These are phyloP conservation scores for Solanum chacoense DNA, from an alignment of 305 asterid genomes.

Conservation along the genomic window DNA sequence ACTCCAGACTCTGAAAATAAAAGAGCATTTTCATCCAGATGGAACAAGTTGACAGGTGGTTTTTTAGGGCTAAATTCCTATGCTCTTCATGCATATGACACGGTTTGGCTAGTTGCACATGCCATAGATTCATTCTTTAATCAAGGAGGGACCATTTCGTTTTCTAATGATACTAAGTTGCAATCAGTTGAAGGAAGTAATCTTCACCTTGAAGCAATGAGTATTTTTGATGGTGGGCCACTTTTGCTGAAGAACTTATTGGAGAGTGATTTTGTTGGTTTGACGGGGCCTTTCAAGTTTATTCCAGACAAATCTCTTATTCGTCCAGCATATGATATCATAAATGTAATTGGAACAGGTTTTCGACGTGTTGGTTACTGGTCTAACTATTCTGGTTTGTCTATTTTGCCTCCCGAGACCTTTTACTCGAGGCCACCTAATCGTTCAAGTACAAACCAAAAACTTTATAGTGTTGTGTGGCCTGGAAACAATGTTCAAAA, in stretches of 20 bases:
- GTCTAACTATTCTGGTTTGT: constrained; percentile 39
- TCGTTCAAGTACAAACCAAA: constrained; percentile 24
- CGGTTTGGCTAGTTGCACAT: constrained; percentile 38
- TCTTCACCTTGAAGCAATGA: constrained; percentile 36
- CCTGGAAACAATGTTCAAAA: constrained; percentile 30
- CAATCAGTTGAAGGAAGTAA: constrained; percentile 16
- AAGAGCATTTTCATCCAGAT: constrained; percentile 20
- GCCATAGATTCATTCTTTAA: constrained; percentile 31
- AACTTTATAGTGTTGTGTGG: constrained; percentile 27
- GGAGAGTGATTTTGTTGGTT: constrained; percentile 33
- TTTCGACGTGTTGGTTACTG: constrained; percentile 33
- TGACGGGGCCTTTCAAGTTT: constrained; percentile 35
- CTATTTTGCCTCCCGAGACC: constrained; percentile 32
- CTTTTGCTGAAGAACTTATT: constrained; percentile 22
- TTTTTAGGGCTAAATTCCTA: constrained; percentile 28
- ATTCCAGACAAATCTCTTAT: constrained; percentile 20
- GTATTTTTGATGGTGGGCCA: constrained; percentile 35
- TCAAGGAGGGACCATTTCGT: constrained; percentile 33
- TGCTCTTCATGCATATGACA: constrained; percentile 36
- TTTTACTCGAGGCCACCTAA: constrained; percentile 20
- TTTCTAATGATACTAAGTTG: constrained; percentile 28
- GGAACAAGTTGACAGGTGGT: constrained; percentile 26
- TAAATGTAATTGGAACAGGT: constrained; percentile 40
- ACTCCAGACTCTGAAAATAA: constrained; percentile 28
- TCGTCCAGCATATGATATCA: constrained; percentile 34